These are phyloP conservation scores for Saturnispora zaruensis DNA, from an alignment of 805 yeast genomes.

Conservation along the genomic window DNA sequence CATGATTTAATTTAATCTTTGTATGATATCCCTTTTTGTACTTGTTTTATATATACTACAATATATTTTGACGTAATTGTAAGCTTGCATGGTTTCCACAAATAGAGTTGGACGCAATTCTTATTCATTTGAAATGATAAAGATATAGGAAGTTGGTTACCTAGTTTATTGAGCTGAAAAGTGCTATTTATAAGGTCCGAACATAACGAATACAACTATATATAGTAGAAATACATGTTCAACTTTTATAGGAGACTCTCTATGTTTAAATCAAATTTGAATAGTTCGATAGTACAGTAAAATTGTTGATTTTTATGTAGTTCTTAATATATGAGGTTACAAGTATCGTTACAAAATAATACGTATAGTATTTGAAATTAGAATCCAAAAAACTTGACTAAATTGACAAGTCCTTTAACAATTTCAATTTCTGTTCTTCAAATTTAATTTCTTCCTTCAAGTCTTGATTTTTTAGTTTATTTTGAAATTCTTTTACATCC, in stretches of 20 bases:
- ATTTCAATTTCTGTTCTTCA: slow-evolving; percentile 5
- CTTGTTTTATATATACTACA: not conserved
- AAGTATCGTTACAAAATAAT: not conserved
- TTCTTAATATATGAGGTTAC: not conserved
- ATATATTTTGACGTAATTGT: not conserved
- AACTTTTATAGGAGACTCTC: not conserved
- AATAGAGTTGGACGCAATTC: no score
- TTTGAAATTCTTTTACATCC: not conserved
- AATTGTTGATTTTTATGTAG: no score
- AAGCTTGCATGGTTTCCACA: no score
- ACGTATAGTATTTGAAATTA: not conserved
- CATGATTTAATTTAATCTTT: not conserved
- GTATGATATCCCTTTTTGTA: not conserved
- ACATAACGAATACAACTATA: no score
- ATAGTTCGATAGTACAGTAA: no score
- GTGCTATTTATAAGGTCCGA: no score
- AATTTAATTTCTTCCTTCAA: slow-evolving; percentile 7
- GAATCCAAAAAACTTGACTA: not conserved
- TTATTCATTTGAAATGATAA: no score
- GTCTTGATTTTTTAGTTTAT: slow-evolving; percentile 3
- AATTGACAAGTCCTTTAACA: not conserved
- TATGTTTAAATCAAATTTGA: no score
- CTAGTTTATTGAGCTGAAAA: no score
- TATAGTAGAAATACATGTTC: no score
- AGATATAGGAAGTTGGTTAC: no score